Conservation (phyloP, 768 basidiomycete genomes). For the Scleroderma citrinum region DNA sequence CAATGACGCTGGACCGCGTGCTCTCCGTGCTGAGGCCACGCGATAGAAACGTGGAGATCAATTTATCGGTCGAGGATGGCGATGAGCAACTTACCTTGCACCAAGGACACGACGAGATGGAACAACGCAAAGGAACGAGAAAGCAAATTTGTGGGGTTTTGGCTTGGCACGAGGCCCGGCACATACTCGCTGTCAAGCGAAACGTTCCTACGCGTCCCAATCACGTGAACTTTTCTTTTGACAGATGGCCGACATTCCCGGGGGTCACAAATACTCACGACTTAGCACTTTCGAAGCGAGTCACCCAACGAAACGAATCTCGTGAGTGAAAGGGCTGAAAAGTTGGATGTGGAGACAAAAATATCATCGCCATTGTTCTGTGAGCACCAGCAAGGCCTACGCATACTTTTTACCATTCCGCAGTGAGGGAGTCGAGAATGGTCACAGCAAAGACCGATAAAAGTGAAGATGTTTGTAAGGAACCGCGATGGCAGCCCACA, state of each 20-base stretch:
- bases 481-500: no score
- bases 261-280: no score
- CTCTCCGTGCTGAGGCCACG: background rate
- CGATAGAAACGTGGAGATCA: background rate
- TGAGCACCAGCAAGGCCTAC: no score
- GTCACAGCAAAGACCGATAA: no score
- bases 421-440: no score
- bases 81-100: conserved; percentile 16
- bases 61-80: conserved; percentile 2
- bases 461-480: no score
- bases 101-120: conserved; percentile 18
- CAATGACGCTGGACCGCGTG: conserved; percentile 4
- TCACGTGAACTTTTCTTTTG: background rate
- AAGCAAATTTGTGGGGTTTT: conserved; percentile 18
- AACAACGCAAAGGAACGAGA: conserved; percentile 16
- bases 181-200: background rate
- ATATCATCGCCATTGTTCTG: no score
- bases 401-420: no score
- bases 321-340: no score
- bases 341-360: no score
- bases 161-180: conserved; percentile 21
- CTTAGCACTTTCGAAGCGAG: no score
- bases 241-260: background rate
- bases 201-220: background rate
- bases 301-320: no score